These are phyloP conservation scores for Alternaria hordeiaustralica DNA, from an alignment of 2,329 filamentous ascomycete genomes.

Conservation along the genomic window DNA sequence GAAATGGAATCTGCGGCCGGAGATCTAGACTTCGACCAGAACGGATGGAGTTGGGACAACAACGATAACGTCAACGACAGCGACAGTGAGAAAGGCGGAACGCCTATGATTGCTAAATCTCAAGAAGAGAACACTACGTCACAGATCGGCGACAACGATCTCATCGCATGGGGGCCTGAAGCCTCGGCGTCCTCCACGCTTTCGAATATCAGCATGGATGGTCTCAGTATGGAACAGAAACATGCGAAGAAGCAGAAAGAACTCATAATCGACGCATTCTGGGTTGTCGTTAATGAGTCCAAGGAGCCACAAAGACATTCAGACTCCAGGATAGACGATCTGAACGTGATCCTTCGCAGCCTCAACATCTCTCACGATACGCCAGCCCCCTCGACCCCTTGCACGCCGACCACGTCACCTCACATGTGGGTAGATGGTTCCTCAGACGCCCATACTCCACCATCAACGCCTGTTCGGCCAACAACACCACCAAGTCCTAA, in stretches of 20 bases:
- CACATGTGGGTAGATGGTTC: not conserved
- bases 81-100: not conserved
- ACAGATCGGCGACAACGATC: not conserved
- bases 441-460: not conserved
- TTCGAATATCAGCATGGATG: not conserved
- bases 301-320: not conserved
- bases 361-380: not conserved
- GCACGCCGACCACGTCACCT: not conserved
- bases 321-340: not conserved
- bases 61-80: not conserved
- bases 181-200: not conserved
- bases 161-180: conserved; percentile 8
- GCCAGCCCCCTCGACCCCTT: not conserved
- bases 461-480: accelerated
- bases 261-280: conserved; percentile 12
- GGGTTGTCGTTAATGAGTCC: conserved; percentile 9
- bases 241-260: not conserved
- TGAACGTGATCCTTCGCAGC: not conserved
- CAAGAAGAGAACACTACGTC: not conserved
- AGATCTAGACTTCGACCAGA: not conserved
- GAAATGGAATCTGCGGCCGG: not conserved
- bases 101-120: not conserved
- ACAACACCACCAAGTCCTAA: not conserved
- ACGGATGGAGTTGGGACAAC: conserved; percentile 10
- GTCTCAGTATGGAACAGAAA: not conserved